A percentile compares a stretch with the other conserved stretches of the same genome.
phyloP scores from a whole-genome alignment of 2,329 filamentous ascomycete species.

The Trichophyton mentagrophytes region DNA sequence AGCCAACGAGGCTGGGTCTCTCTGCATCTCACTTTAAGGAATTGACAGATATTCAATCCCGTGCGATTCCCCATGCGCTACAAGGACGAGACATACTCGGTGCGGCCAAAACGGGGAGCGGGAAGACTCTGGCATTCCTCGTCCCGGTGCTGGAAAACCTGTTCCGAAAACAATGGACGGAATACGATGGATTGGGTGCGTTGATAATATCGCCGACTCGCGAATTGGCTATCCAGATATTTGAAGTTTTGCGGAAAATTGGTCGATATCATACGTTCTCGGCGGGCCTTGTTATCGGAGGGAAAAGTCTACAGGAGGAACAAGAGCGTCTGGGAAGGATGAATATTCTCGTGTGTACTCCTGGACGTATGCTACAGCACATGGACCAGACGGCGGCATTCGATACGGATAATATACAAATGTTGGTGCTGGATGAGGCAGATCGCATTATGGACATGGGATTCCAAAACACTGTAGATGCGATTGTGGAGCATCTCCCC shows the following conservation, averaged over 20 bases:
- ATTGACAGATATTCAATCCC: constrained; percentile 81
- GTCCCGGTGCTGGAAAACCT: constrained; percentile 86
- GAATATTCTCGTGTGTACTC: constrained; percentile 95
- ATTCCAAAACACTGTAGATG: constrained; percentile 80
- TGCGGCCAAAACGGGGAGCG: constrained; percentile 88
- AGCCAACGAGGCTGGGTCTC: constrained; percentile 65
- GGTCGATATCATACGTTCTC: constrained; percentile 83
- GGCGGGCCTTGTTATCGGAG: constrained; percentile 84
- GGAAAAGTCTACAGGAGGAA: constrained; percentile 80
- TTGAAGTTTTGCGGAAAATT: constrained; percentile 82
- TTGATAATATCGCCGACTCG: constrained; percentile 88
- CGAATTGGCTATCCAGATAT: constrained; percentile 92
- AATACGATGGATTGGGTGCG: constrained; percentile 80
- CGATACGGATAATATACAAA: constrained; percentile 79
- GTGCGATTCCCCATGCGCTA: constrained; percentile 76
- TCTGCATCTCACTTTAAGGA: constrained; percentile 77
- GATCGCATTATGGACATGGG: constrained; percentile 98
- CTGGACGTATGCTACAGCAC: constrained; percentile 88
- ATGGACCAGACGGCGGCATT: constrained; percentile 86
- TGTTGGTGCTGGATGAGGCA: constrained; percentile 88
- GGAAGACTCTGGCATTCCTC: constrained; percentile 88
- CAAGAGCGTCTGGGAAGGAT: constrained; percentile 72
- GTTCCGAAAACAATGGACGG: constrained; percentile 77
- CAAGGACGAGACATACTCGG: constrained; percentile 81
- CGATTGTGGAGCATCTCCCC: constrained; percentile 82